Base-by-base conservation (phyloP, 1,139 yeast species). In the Eremothecium gossypii region DNA sequence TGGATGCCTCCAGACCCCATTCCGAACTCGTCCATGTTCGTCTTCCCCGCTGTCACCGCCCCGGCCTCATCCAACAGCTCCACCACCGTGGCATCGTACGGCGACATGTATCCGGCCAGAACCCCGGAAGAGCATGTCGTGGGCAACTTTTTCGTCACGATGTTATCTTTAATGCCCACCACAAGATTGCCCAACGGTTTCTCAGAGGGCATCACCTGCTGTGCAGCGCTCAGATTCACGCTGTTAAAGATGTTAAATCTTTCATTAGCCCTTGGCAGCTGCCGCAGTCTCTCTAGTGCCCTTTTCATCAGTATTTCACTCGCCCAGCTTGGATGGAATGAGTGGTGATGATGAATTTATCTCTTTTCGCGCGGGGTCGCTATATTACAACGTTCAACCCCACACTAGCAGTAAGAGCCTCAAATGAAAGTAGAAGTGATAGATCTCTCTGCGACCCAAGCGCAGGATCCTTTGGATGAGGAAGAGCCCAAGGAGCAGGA, bases 11-110 rank as follows among this genome's bases (percentile, higher is more conserved):
- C 71, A 4, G 85, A 79, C 2, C 98, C 99, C 98, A 93, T 93
- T 1, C 95, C 98, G 66, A 91, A 93, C 64, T 93, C 97, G 64
- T 93, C 99, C 74, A 93, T 69, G 53, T 91, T 91, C n/a, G 94
- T 74, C 61, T 89, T 91, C 0, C 95, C 97, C 0, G 79, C 64
- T 1, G 61, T 53, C 20, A 73, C 70, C 2, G 57, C 54, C 6
- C 87, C 85, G 2, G 71, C 68, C 0, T 61, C 52, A 11, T 69
- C 60, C n/a, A 91, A 61, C 7, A 79, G 65, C 1, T 61, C 51
- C 0, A 77, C 76, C 2, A 81, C 83, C 0, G 96, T 85, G 5
- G 96, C 85, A 49, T 83, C 78, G 56, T 74, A 87, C 0, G 97
- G 97, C 30, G 95, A 79, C 8, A 55, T 56, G 57, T 83, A 91